A percentile compares a stretch with the other conserved stretches of the same genome.
Evolutionary conservation across 345 rosid species (phyloP).

Genomic region (Murraya paniculata): DNA sequence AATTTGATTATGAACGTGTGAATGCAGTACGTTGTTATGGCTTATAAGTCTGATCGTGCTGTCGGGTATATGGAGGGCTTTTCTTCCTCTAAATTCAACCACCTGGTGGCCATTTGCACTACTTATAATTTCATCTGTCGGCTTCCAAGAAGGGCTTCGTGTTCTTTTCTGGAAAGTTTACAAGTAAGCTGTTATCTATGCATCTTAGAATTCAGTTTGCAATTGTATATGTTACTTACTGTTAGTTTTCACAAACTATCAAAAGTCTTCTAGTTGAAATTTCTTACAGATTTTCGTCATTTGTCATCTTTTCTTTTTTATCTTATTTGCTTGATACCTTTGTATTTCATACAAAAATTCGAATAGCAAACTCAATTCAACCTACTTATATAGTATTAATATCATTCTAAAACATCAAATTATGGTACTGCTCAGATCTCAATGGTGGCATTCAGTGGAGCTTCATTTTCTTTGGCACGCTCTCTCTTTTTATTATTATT

Average conservation of each 20-base stretch:
- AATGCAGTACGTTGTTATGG: constrained; percentile 82
- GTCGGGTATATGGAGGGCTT: constrained; percentile 86
- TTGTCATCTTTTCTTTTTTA: background rate
- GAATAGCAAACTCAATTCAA: background rate
- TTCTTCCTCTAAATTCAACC: constrained; percentile 78
- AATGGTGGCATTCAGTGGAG: background rate
- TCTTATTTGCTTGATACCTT: background rate
- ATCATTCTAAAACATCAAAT: too few species aligned
- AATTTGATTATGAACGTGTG: constrained; percentile 3
- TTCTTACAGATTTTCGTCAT: background rate
- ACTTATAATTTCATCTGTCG: constrained; percentile 72
- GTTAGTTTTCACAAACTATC: background rate
- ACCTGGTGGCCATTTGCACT: constrained; percentile 80
- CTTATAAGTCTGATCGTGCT: constrained; percentile 77
- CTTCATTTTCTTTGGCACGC: background rate
- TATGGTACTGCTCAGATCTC: too few species aligned
- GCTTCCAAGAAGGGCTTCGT: constrained; percentile 90
- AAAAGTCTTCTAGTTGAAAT: background rate
- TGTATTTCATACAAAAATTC: background rate
- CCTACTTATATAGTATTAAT: background rate
- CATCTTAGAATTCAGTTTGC: background rate
- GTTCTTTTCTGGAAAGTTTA: constrained; percentile 79
- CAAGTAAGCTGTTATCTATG: constrained; percentile 45
- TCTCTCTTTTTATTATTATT: too few species aligned
- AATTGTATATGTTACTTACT: background rate